Evolutionary conservation across 1,284 basidiomycete genomes (phyloP).

Genomic region (Puccinia triticina): DNA sequence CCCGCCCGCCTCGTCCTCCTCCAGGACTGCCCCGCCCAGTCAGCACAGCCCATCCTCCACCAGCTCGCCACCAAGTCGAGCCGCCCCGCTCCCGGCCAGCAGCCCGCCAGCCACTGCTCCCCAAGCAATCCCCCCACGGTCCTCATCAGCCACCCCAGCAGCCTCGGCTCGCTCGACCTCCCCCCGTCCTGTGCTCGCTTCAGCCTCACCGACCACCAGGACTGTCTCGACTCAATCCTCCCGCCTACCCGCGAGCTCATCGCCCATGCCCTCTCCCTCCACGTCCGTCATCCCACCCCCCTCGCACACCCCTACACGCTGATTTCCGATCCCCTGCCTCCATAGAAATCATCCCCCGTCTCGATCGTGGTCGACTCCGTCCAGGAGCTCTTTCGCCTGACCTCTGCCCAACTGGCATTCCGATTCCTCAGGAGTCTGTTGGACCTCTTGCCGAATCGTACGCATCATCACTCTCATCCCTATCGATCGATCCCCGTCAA

Average conservation of each 20-base stretch:
- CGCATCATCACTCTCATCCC: background rate
- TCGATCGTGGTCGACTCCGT: constrained; percentile 19
- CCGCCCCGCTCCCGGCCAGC: background rate
- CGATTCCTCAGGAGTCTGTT: constrained; percentile 13
- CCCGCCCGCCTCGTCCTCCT: background rate
- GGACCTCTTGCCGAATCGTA: constrained; percentile 33
- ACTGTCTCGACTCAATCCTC: background rate
- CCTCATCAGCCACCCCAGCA: background rate
- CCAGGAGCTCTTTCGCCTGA: constrained; percentile 21
- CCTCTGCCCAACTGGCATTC: constrained; percentile 15
- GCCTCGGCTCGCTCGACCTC: background rate
- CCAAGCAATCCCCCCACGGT: background rate
- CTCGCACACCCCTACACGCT: background rate
- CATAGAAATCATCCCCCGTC: background rate
- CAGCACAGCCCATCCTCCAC: constrained; percentile 6
- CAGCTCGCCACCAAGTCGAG: constrained; percentile 9
- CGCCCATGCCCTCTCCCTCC: background rate
- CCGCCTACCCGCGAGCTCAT: background rate
- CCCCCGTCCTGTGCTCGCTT: background rate
- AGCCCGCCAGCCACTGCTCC: background rate
- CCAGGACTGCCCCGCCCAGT: constrained; percentile 21
- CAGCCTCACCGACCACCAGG: background rate
- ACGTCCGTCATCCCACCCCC: background rate
- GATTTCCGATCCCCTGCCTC: background rate
- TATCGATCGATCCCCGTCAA: background rate